Conservation (phyloP, 345 rosid genomes). For the Melaleuca alternifolia region DNA sequence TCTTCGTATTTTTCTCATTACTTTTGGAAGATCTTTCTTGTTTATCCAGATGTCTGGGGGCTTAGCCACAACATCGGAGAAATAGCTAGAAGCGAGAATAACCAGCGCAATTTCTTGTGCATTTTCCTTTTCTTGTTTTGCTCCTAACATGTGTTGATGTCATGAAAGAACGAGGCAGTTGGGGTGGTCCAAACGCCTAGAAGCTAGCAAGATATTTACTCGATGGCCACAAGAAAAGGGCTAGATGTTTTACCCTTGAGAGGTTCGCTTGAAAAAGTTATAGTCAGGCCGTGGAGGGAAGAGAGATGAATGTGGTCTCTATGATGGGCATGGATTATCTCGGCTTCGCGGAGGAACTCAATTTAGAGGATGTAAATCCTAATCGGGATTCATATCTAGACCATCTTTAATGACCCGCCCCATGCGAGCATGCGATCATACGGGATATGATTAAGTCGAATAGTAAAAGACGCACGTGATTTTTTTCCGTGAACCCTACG, state of each 20-base stretch:
- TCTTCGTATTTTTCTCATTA: background rate
- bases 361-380: background rate
- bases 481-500: background rate
- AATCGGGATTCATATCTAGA: background rate
- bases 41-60: background rate
- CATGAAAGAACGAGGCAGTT: background rate
- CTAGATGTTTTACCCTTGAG: background rate
- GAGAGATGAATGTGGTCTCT: background rate
- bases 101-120: background rate
- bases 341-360: background rate
- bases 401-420: background rate
- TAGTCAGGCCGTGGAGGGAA: background rate
- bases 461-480: background rate
- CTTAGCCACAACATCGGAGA: background rate
- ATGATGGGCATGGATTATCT: background rate
- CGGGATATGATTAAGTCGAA: background rate
- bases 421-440: background rate
- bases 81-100: background rate
- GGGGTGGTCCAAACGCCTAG: background rate
- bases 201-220: background rate
- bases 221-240: background rate
- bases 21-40: background rate
- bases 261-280: background rate
- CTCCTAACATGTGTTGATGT: background rate
- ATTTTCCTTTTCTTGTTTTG: background rate